phyloP scores from a whole-genome alignment of 2,329 filamentous ascomycete genomes.

The Apiospora saccharicola region DNA sequence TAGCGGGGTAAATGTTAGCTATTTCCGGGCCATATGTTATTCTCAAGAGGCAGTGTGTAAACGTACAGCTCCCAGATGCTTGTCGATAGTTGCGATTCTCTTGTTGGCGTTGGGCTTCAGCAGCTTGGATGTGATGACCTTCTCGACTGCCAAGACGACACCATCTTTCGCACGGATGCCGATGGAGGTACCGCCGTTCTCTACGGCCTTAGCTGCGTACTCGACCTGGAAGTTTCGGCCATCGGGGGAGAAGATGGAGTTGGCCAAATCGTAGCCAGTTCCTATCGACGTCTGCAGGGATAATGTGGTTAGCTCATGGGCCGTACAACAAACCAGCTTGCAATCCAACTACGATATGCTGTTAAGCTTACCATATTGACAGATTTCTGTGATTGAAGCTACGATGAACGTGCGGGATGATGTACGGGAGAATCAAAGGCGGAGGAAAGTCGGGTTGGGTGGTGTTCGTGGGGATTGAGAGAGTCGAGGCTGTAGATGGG shows the following conservation, averaged over 20 bases:
- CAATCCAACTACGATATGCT: neutral
- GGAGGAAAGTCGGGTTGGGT: neutral
- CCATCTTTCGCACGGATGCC: constrained; percentile 98
- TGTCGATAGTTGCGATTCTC: constrained; percentile 93
- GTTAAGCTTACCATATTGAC: constrained; percentile 18
- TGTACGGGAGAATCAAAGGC: neutral
- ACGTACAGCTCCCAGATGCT: constrained; percentile 90
- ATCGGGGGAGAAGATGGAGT: constrained; percentile 99
- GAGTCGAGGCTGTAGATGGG: constrained; percentile 19
- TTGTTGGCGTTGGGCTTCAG: constrained; percentile 96
- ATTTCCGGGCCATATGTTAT: neutral
- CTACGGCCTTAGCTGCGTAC: constrained; percentile 98
- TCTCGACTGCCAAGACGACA: constrained; percentile 94
- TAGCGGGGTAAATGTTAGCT: constrained; percentile 46
- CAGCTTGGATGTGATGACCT: constrained; percentile 94
- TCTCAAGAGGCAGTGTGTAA: constrained; percentile 4
- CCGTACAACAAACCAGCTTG: neutral
- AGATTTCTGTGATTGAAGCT: constrained; percentile 13
- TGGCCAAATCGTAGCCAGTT: constrained; percentile 98
- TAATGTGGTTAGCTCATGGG: constrained; percentile 11
- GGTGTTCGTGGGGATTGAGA: neutral
- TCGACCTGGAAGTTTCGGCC: constrained; percentile 99
- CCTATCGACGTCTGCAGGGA: constrained; percentile 90
- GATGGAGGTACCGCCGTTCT: constrained; percentile 95
- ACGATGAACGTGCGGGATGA: neutral